Conservation (phyloP, 2,329 filamentous ascomycete genomes). For the Ophiocordyceps camponoti-floridani region DNA sequence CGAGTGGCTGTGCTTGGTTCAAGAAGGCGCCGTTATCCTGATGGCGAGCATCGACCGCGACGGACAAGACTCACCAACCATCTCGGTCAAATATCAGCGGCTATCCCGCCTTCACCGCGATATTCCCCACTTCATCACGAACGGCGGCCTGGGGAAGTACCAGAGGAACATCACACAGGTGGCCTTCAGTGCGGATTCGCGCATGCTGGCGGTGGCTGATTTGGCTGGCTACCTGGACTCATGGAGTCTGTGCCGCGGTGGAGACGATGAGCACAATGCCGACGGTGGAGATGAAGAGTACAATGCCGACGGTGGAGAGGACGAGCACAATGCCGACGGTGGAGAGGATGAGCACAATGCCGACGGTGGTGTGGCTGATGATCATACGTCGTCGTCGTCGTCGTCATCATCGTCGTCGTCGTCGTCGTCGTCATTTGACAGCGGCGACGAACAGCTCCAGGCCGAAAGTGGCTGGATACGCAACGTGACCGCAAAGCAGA, state of each 20-base stretch:
- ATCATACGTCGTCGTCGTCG: constrained; percentile 2
- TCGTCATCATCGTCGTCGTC: constrained; percentile 11
- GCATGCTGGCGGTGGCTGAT: constrained; percentile 62
- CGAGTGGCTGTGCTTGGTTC: constrained; percentile 49
- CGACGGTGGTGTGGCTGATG: background rate
- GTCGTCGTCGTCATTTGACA: constrained; percentile 16
- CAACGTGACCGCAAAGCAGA: constrained; percentile 50
- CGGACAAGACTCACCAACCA: constrained; percentile 3
- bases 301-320: background rate
- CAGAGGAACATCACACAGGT: constrained; percentile 56
- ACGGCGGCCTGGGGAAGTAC: constrained; percentile 58
- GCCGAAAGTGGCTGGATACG: constrained; percentile 43
- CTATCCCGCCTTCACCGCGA: constrained; percentile 34
- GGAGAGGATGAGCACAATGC: background rate
- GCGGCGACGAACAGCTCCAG: constrained; percentile 13
- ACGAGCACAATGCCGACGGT: constrained; percentile 2
- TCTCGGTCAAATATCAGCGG: constrained; percentile 22
- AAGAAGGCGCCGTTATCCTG: constrained; percentile 39
- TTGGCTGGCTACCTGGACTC: constrained; percentile 74
- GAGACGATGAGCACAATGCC: constrained; percentile 6
- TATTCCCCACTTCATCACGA: constrained; percentile 33
- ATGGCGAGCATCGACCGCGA: constrained; percentile 17
- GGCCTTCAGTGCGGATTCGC: constrained; percentile 66
- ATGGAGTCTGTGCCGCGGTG: constrained; percentile 46
- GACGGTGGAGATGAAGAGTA: constrained; percentile 7